Conservation (phyloP, 768 basidiomycete genomes). For the Zangia roseola region DNA sequence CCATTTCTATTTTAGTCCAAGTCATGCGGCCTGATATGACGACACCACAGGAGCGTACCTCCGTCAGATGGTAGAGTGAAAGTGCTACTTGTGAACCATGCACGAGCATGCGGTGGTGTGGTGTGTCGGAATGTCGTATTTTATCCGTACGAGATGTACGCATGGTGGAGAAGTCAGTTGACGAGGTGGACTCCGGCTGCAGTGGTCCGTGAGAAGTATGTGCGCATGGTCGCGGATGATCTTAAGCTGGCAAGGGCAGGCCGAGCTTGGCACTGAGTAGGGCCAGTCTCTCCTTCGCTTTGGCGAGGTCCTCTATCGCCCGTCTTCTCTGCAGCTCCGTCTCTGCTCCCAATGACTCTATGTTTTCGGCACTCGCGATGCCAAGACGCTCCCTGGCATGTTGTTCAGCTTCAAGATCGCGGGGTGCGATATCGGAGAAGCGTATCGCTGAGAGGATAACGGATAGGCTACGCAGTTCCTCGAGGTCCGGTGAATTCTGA, state of each 20-base stretch:
- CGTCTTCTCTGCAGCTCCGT: constrained; percentile 23
- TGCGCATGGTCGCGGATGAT: not conserved
- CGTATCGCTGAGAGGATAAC: constrained; percentile 56
- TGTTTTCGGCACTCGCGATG: constrained; percentile 33
- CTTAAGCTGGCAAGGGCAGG: constrained; percentile 22
- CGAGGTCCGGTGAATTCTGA: constrained; percentile 18
- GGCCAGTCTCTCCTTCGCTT: constrained; percentile 37
- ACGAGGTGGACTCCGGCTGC: not conserved
- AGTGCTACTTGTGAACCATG: not conserved
- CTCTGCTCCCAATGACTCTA: constrained; percentile 33
- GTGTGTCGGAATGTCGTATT: not conserved
- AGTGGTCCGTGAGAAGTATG: not conserved
- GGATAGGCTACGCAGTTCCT: constrained; percentile 54
- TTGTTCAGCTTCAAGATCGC: constrained; percentile 72
- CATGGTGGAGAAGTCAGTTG: not conserved
- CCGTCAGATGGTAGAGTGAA: not conserved
- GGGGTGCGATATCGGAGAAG: constrained; percentile 71
- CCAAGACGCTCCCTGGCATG: constrained; percentile 71
- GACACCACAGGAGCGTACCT: not conserved
- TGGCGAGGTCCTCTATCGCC: constrained; percentile 40
- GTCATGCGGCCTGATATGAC: not conserved
- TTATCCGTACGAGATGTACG: not conserved
- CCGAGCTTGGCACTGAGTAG: constrained; percentile 33
- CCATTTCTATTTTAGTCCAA: not conserved
- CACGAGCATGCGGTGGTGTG: constrained; percentile 1